Percentiles rank a stretch among this genome's conserved stretches.
phyloP scores from a whole-genome alignment of 495 filamentous ascomycete species.

The Trichodelitschia bisporula region DNA sequence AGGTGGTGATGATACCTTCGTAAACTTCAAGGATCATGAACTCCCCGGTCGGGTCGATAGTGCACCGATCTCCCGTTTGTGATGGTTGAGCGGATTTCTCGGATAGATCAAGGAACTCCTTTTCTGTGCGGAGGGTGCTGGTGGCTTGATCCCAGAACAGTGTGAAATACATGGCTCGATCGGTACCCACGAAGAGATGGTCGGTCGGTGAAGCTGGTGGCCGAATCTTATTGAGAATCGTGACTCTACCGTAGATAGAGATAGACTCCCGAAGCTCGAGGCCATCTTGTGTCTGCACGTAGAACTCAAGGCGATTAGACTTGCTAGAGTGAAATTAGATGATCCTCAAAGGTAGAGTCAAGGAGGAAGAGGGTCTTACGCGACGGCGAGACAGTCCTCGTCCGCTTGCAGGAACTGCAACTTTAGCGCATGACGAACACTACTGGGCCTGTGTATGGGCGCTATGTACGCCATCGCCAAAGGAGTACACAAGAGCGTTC shows the following conservation, averaged over 20 bases:
- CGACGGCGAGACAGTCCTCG: slow-evolving; percentile 62
- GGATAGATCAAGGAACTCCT: slow-evolving; percentile 42
- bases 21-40: slow-evolving; percentile 74
- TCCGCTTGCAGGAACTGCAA: slow-evolving; percentile 45
- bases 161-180: slow-evolving; percentile 74
- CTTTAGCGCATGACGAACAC: slow-evolving; percentile 67
- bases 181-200: slow-evolving; percentile 79
- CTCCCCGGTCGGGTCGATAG: slow-evolving; percentile 57
- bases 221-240: slow-evolving; percentile 60
- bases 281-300: slow-evolving; percentile 24
- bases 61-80: slow-evolving; percentile 46
- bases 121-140: slow-evolving; percentile 39
- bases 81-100: slow-evolving; percentile 63
- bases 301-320: slow-evolving; percentile 69
- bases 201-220: slow-evolving; percentile 52
- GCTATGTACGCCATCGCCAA: slow-evolving; percentile 70
- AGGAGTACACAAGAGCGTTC: not conserved
- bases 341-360: too few species aligned
- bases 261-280: slow-evolving; percentile 35
- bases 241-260: slow-evolving; percentile 56
- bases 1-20: slow-evolving; percentile 61
- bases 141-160: slow-evolving; percentile 49
- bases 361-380: slow-evolving; percentile 40
- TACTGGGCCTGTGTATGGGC: slow-evolving; percentile 78
- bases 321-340: slow-evolving; percentile 29